phyloP scores from a whole-genome alignment of 345 rosid genomes.

The Aquilaria yunnanensis region DNA sequence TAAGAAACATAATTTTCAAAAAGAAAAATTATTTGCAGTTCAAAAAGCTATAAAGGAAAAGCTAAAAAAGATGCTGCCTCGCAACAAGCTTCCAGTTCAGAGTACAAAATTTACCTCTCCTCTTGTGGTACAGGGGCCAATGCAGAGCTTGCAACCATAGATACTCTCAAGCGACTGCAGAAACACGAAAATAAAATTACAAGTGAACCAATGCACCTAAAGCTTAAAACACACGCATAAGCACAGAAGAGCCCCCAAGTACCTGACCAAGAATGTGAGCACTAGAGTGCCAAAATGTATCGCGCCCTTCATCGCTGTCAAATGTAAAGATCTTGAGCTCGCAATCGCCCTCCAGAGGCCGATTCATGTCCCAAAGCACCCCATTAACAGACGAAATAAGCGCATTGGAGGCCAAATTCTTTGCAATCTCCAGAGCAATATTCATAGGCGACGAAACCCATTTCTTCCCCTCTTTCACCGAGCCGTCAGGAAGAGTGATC shows the following conservation, averaged over 20 bases:
- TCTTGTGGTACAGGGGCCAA: conserved; percentile 96
- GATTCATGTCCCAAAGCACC: conserved; percentile 83
- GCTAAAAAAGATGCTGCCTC: too few relatives aligned
- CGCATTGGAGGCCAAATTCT: conserved; percentile 61
- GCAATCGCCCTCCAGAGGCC: conserved; percentile 79
- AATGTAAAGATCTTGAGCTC: conserved; percentile 68
- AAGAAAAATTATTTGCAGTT: too few relatives aligned
- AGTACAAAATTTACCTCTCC: conserved; percentile 61
- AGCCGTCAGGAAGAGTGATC: conserved; percentile 65
- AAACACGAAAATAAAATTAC: not conserved
- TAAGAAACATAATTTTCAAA: too few relatives aligned
- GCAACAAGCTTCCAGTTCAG: too few relatives aligned
- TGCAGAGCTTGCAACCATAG: conserved; percentile 93
- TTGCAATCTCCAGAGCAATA: conserved; percentile 58
- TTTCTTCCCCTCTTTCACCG: conserved; percentile 80
- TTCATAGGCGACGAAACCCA: conserved; percentile 81
- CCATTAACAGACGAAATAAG: conserved; percentile 75
- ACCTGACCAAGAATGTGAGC: conserved; percentile 99
- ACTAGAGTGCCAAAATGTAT: conserved; percentile 98
- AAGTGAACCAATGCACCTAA: not conserved
- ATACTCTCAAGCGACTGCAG: conserved; percentile 73
- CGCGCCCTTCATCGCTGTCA: conserved; percentile 77
- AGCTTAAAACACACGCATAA: not conserved
- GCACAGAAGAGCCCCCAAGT: not conserved
- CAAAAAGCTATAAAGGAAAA: too few relatives aligned